These are phyloP conservation scores for Datura wrightii DNA, from an alignment of 257 asterid species.

Conservation along the genomic window DNA sequence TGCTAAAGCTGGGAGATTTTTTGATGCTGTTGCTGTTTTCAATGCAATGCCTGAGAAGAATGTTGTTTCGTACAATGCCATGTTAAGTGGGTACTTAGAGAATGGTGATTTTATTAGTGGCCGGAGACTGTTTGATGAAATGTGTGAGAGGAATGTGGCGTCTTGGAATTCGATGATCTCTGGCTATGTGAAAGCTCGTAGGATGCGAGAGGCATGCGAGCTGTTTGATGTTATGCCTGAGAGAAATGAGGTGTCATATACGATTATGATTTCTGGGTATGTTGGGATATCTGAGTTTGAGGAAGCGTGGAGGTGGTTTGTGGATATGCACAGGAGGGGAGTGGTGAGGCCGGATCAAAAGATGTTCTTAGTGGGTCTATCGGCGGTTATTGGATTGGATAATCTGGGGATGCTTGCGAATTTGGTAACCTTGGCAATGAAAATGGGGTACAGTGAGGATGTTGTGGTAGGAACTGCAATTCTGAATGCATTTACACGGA, in stretches of 20 bases:
- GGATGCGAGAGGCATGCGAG: constrained; percentile 27
- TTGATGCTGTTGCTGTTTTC: constrained; percentile 28
- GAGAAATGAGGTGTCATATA: constrained; percentile 31
- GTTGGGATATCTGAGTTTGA: constrained; percentile 23
- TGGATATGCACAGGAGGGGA: constrained; percentile 35
- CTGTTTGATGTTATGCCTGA: constrained; percentile 38
- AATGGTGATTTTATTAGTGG: constrained; percentile 33
- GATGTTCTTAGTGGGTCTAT: constrained; percentile 30
- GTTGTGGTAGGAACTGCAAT: constrained; percentile 38
- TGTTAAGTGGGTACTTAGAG: constrained; percentile 32
- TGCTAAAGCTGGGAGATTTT: constrained; percentile 34
- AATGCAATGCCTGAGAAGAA: constrained; percentile 39
- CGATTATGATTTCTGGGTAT: constrained; percentile 37
- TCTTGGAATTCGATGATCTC: constrained; percentile 38
- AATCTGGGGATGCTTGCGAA: constrained; percentile 19
- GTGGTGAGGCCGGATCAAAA: constrained; percentile 31
- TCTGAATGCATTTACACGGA: constrained; percentile 35
- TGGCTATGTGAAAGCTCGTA: background rate
- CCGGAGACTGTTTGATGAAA: constrained; percentile 33
- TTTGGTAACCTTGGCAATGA: constrained; percentile 31
- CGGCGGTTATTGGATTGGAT: constrained; percentile 28
- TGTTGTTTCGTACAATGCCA: constrained; percentile 37
- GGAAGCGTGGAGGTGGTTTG: constrained; percentile 37
- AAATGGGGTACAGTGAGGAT: constrained; percentile 30
- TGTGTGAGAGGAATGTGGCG: constrained; percentile 32